These are phyloP conservation scores for Pichia sp. DNA, from an alignment of 1,139 yeast species.

Conservation along the genomic window DNA sequence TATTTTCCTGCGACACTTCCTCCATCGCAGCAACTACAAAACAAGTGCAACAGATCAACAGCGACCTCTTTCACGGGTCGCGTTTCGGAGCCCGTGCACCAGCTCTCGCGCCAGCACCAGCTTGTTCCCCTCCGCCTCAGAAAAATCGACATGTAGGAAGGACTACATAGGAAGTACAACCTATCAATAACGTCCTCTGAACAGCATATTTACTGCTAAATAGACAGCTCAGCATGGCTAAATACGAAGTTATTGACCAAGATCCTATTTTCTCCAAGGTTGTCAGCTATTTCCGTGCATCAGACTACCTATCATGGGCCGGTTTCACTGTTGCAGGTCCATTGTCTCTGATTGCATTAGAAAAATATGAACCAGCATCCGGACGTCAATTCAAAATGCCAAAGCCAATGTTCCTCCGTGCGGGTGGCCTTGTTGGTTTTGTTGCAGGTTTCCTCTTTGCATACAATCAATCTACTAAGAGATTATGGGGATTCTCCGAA, in stretches of 20 bases:
- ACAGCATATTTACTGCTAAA: too few species aligned
- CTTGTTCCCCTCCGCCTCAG: too few species aligned
- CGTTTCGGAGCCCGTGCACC: too few species aligned
- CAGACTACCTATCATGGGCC: constrained; percentile 63
- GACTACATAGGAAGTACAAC: too few species aligned
- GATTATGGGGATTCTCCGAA: constrained; percentile 77
- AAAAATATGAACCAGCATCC: constrained; percentile 53
- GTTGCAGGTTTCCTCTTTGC: constrained; percentile 68
- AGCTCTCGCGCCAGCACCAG: too few species aligned
- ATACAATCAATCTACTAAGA: constrained; percentile 55
- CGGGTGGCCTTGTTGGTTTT: constrained; percentile 53
- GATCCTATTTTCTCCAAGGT: constrained; percentile 77
- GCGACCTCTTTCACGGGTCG: too few species aligned
- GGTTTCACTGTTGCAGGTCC: constrained; percentile 62
- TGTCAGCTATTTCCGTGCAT: constrained; percentile 60
- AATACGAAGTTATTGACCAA: constrained; percentile 48
- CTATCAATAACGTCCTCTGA: too few species aligned
- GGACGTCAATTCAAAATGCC: constrained; percentile 56
- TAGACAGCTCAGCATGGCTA: constrained; percentile 17
- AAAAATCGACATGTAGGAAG: too few species aligned
- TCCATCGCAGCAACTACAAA: too few species aligned
- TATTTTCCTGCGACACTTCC: too few species aligned
- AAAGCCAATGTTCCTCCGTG: constrained; percentile 52
- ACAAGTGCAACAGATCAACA: too few species aligned
- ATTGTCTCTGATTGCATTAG: constrained; percentile 51